Evolutionary conservation across 345 rosid species (phyloP).

Genomic region (Arabis alpina): DNA sequence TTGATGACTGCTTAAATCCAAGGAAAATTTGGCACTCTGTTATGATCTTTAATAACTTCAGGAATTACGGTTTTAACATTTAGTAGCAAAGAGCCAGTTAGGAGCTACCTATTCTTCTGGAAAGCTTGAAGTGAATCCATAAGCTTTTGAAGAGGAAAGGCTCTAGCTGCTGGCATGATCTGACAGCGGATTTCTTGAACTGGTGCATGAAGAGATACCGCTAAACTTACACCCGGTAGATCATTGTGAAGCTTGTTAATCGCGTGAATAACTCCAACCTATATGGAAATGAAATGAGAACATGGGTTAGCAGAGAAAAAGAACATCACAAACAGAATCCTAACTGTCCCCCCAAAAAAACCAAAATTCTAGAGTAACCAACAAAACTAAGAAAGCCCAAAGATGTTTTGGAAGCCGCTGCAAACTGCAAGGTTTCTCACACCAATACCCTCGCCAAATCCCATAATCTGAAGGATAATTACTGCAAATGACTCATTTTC

Average conservation of each 20-base stretch:
- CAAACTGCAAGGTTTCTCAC: neutral
- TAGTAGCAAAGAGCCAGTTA: neutral
- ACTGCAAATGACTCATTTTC: neutral
- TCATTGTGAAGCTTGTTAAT: slow-evolving; percentile 90
- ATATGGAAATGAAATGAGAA: slow-evolving; percentile 38
- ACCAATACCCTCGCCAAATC: neutral
- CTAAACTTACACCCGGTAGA: slow-evolving; percentile 91
- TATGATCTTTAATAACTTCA: neutral
- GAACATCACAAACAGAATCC: neutral
- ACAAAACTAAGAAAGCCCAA: neutral
- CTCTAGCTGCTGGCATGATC: slow-evolving; percentile 98
- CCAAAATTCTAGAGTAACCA: neutral
- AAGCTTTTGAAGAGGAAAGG: slow-evolving; percentile 92
- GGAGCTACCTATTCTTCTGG: slow-evolving; percentile 72
- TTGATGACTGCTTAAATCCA: slow-evolving; percentile 58
- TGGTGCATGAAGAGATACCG: slow-evolving; percentile 97
- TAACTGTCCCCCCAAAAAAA: neutral
- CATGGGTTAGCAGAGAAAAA: slow-evolving; percentile 7
- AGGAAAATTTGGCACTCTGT: slow-evolving; percentile 17
- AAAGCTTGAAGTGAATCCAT: slow-evolving; percentile 73
- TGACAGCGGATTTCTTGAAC: slow-evolving; percentile 93
- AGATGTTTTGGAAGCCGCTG: neutral
- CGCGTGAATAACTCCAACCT: slow-evolving; percentile 95
- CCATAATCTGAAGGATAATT: neutral
- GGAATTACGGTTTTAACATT: neutral